Evolutionary conservation across 441 rosid species (phyloP).

Genomic region (Brassica hybrid): DNA sequence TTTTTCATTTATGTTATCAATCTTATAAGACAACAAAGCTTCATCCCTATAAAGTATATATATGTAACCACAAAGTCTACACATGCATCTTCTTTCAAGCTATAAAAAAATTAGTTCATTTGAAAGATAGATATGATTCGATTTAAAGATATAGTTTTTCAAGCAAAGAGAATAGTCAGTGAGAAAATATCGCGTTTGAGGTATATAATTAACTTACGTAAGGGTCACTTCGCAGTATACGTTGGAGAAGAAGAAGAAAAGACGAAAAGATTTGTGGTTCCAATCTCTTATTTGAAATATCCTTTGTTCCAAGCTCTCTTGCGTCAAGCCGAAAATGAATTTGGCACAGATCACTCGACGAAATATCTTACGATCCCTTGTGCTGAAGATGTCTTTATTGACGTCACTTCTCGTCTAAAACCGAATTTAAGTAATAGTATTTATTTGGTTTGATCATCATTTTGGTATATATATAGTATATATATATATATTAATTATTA

Average conservation of each 20-base stretch:
- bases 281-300: constrained; percentile 61
- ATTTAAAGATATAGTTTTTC: constrained; percentile 5
- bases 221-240: constrained; percentile 63
- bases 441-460: constrained; percentile 24
- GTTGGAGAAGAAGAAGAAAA: constrained; percentile 53
- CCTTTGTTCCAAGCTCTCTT: constrained; percentile 59
- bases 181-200: background rate
- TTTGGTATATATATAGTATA: background rate
- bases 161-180: constrained; percentile 7
- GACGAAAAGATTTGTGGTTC: constrained; percentile 57
- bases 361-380: constrained; percentile 72
- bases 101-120: background rate
- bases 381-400: constrained; percentile 55
- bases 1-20: no score
- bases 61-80: constrained; percentile 2
- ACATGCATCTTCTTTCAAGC: constrained; percentile 7
- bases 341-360: constrained; percentile 60
- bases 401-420: constrained; percentile 47
- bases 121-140: constrained; percentile 14
- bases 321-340: constrained; percentile 62
- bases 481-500: background rate
- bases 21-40: no score
- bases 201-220: constrained; percentile 45
- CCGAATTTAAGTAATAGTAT: constrained; percentile 22
- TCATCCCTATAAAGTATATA: background rate